Conservation (phyloP, 2,329 filamentous ascomycete species). For the Exophiala mesophila region DNA sequence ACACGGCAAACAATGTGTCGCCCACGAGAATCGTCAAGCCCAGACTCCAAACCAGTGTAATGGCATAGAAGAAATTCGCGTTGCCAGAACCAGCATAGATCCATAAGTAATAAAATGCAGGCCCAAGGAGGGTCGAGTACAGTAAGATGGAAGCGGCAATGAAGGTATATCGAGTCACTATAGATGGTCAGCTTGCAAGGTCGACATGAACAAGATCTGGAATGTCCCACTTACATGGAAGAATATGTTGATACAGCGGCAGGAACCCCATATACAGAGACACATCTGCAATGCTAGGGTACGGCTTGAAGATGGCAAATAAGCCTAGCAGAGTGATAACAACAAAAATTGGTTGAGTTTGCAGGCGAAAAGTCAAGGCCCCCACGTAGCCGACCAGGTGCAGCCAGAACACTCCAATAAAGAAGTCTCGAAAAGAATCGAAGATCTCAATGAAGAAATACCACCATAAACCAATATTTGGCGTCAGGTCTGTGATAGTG, state of each 20-base stretch:
- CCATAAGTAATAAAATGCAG: slow-evolving; percentile 95
- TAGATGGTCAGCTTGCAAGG: too few species aligned
- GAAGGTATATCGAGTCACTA: slow-evolving; percentile 90
- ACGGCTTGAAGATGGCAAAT: slow-evolving; percentile 94
- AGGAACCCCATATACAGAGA: slow-evolving; percentile 79
- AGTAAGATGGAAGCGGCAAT: slow-evolving; percentile 75
- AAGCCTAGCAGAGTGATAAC: slow-evolving; percentile 80
- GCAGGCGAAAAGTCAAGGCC: slow-evolving; percentile 75
- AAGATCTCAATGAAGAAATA: slow-evolving; percentile 99
- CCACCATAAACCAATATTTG: slow-evolving; percentile 97
- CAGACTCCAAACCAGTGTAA: slow-evolving; percentile 96
- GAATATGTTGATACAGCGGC: slow-evolving; percentile 83
- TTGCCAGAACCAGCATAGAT: slow-evolving; percentile 97
- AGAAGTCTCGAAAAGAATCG: slow-evolving; percentile 94
- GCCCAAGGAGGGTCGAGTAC: slow-evolving; percentile 83
- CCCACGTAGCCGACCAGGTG: slow-evolving; percentile 87
- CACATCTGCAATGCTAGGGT: slow-evolving; percentile 86
- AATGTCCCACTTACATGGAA: slow-evolving; percentile 71
- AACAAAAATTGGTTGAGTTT: slow-evolving; percentile 80
- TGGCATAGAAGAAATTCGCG: slow-evolving; percentile 99
- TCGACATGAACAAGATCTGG: too few species aligned
- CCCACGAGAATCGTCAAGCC: slow-evolving; percentile 81
- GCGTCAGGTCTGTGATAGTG: slow-evolving; percentile 83
- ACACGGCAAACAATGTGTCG: slow-evolving; percentile 79
- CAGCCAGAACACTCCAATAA: slow-evolving; percentile 96